Base-by-base conservation (phyloP, 106 monocot genomes). In the Narthecium ossifragum region DNA sequence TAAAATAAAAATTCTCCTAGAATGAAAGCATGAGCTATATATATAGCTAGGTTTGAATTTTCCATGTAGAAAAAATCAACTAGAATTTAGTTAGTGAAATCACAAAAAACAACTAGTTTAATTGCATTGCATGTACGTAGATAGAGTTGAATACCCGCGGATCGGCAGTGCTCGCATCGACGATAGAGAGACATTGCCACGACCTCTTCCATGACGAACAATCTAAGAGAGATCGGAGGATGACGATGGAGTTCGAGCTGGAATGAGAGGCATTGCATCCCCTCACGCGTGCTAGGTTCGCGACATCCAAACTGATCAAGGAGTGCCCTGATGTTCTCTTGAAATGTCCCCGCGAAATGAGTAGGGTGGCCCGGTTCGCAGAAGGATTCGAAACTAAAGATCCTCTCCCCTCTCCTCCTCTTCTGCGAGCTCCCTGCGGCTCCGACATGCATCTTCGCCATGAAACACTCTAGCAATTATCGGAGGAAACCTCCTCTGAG, bases 371-470 rank as follows among this genome's bases (percentile, higher is more conserved):
- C 78, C 1, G 73, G 73, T 26, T 74, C 65, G 51, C 93, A 85
- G 41, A 94, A 94, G 28, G 62, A 67, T 51, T 78, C 78, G n/a
- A 94, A 80, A 22, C 45, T 34, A 37, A 75, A 80, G 8, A 78
- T 14, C 60, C 66, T 71, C 63, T 80, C 85, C 32, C 80, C 78
- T 57, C 73, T 70, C 75, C 68, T 80, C 75, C 89, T 80, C 89
- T 78, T 88, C 62, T 41, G 63, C 20, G 62, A 67, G 12, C 64
- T 49, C 34, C 40, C 67, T 20, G 55, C 43, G 53, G n/a, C n/a
- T n/a, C n/a, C 50, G 36, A 63, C 15, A 24, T 67, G 45, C 59
- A 74, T 62, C 79, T 51, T 76, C 28, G 31, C 45, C 72, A 72
- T 70, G 32, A 22, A n/a, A n/a, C n/a, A n/a, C n/a, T n/a, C n/a